Evolutionary conservation across 2,329 filamentous ascomycete species (phyloP), one percentile per base, ranked within the genome.

Genomic region (Annulohypoxylon truncatum): DNA sequence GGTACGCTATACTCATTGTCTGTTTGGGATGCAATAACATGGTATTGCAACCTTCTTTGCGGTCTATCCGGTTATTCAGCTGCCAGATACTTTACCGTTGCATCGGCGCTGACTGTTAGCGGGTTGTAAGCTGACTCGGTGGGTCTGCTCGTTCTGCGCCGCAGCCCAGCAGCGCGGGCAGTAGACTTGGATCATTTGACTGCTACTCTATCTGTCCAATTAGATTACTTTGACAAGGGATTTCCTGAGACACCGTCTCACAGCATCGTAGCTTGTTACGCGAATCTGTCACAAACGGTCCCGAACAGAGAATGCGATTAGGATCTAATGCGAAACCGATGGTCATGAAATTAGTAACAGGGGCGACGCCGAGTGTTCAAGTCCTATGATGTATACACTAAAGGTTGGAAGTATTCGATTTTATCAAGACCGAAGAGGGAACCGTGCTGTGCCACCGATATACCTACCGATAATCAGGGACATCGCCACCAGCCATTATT

Each of bases 41-140:
- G n/a, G 33, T 6, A 10, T 13, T 5, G 13, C 33, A n/a, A 12
- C 12, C 5, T 35, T 35, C 33, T 35, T 13, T 35, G 10, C 33
- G 33, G 13, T 10, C 13, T 35, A n/a, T 35, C n/a, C n/a, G 13
- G 33, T n/a, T 35, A n/a, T 35, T 35, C n/a, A 6, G 33, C 33
- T 35, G n/a, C 13, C n/a, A 6, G 33, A 10, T 35, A 35, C 13
- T 44, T 53, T 52, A 9, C n/a, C 13, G 33, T 51, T 35, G 46
- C 9, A 28, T 24, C 22, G 22, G 31, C 51, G 61, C 50, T 64
- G 55, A 64, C 55, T 33, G 48, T 46, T 24, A 10, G 51, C 10
- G 42, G 55, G 44, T 31, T 44, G 54, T 68, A 68, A 68, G 66
- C 65, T 68, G 61, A 68, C 48, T 68, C 47, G 65, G 55, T 56